Conservation (phyloP, 768 basidiomycete genomes). For the Tricholoma furcatifolium region DNA sequence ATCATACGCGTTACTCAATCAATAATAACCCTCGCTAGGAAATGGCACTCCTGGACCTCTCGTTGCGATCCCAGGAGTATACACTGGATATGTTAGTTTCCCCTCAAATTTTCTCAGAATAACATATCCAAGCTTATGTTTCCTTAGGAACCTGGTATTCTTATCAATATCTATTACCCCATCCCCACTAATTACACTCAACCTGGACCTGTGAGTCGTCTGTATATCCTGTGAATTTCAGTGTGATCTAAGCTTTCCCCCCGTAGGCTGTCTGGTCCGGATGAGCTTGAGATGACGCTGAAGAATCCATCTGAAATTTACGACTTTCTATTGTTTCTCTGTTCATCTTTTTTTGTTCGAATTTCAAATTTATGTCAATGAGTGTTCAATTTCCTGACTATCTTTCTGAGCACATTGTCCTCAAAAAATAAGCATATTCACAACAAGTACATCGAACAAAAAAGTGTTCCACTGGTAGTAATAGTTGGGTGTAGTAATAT, state of each 20-base stretch:
- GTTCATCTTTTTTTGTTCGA: background rate
- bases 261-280: constrained; percentile 24
- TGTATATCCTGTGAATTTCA: background rate
- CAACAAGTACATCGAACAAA: background rate
- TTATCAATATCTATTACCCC: constrained; percentile 26
- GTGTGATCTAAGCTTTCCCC: background rate
- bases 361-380: background rate
- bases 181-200: constrained; percentile 22
- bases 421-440: too few species aligned
- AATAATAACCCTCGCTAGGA: constrained; percentile 7
- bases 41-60: constrained; percentile 25
- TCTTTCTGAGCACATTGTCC: too few species aligned
- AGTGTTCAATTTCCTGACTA: background rate
- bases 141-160: constrained; percentile 19
- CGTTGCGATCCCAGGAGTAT: constrained; percentile 28
- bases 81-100: constrained; percentile 22
- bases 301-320: too few species aligned
- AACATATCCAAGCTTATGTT: background rate
- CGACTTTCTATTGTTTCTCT: background rate
- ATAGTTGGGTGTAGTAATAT: too few species aligned
- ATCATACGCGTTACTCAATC: background rate
- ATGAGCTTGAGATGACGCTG: constrained; percentile 1
- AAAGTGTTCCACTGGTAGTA: too few species aligned
- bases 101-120: background rate
- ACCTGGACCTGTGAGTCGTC: constrained; percentile 24